phyloP scores from a whole-genome alignment of 1,284 basidiomycete genomes.

The Pascua sp. region DNA sequence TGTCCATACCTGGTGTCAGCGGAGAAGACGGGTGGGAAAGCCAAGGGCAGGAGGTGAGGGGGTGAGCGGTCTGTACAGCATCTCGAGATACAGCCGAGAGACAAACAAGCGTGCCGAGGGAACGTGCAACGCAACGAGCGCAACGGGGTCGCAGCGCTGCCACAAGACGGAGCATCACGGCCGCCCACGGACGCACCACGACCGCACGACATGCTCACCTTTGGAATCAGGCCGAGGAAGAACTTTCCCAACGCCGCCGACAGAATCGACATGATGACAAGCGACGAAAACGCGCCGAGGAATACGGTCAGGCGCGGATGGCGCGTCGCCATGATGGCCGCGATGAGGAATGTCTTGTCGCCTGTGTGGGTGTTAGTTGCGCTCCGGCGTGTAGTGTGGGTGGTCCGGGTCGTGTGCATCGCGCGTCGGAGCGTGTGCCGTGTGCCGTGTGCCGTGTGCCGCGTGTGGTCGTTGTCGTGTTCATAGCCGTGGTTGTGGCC shows the following conservation, averaged over 20 bases:
- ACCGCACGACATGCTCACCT: slow-evolving; percentile 41
- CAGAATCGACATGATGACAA: slow-evolving; percentile 88
- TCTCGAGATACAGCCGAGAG: too few relatives aligned
- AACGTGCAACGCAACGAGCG: too few relatives aligned
- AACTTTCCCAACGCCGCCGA: slow-evolving; percentile 83
- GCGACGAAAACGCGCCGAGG: slow-evolving; percentile 78
- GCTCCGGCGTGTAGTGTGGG: too few relatives aligned
- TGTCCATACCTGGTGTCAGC: slow-evolving; percentile 36
- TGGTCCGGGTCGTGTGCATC: too few relatives aligned
- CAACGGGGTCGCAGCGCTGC: too few relatives aligned
- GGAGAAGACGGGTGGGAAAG: background rate
- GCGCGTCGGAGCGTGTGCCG: too few relatives aligned
- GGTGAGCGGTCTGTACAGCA: too few relatives aligned
- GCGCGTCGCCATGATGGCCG: slow-evolving; percentile 94
- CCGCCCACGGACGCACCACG: background rate
- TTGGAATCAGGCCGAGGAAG: slow-evolving; percentile 75
- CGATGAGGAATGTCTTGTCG: slow-evolving; percentile 97
- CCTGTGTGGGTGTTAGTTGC: slow-evolving; percentile 51
- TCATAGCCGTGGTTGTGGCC: too few relatives aligned
- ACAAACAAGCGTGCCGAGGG: background rate
- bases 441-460: too few relatives aligned
- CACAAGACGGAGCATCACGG: background rate
- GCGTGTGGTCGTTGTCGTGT: too few relatives aligned
- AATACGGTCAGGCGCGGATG: slow-evolving; percentile 84
- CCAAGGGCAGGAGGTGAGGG: background rate